Conservation (phyloP, 768 basidiomycete species). For the Suillus spraguei region DNA sequence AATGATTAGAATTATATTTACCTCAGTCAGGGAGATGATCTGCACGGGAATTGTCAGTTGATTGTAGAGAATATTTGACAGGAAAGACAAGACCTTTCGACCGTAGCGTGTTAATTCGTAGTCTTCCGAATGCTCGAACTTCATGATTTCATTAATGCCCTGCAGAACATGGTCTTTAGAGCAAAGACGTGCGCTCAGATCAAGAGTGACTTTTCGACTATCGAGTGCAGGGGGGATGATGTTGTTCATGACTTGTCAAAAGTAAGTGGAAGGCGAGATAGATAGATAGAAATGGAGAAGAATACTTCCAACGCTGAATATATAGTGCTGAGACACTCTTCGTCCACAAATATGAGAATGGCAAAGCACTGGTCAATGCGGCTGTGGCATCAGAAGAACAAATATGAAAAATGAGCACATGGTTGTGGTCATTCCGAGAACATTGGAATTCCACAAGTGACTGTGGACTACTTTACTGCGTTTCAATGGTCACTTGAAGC, state of each 20-base stretch:
- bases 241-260: conserved; percentile 1
- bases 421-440: too few species aligned
- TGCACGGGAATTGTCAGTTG: conserved; percentile 20
- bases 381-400: background rate
- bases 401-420: conserved; percentile 14
- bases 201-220: conserved; percentile 31
- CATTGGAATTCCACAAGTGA: too few species aligned
- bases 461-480: background rate
- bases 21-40: conserved; percentile 56
- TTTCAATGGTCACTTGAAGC: background rate
- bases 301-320: conserved; percentile 19
- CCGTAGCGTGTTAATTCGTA: conserved; percentile 24
- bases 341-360: background rate
- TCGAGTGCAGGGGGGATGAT: conserved; percentile 20
- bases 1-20: conserved; percentile 29
- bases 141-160: conserved; percentile 29
- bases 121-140: conserved; percentile 20
- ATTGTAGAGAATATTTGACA: conserved; percentile 13
- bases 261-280: conserved; percentile 1
- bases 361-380: background rate
- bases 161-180: conserved; percentile 31
- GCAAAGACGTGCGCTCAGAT: conserved; percentile 30
- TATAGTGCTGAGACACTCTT: conserved; percentile 27
- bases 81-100: conserved; percentile 24
- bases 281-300: conserved; percentile 12